Conservation (phyloP, 1,139 yeast species). For the Saccharomyces hybrid region DNA sequence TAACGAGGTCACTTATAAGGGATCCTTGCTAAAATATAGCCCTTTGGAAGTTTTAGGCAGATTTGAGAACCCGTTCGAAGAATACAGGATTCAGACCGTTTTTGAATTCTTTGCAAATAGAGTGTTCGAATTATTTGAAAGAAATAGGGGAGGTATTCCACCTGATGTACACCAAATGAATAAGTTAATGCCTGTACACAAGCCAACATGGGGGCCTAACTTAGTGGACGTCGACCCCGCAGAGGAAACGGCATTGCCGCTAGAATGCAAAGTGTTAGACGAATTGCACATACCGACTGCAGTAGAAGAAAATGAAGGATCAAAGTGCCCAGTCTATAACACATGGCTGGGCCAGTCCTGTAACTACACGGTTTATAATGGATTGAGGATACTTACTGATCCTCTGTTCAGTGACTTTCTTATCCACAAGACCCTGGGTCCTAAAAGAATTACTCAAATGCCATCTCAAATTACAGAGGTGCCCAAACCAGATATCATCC, state of each 20-base stretch:
- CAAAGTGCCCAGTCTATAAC: constrained; percentile 31
- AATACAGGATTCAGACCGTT: constrained; percentile 81
- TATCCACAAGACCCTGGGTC: constrained; percentile 60
- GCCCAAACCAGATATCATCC: constrained; percentile 59
- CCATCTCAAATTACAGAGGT: constrained; percentile 60
- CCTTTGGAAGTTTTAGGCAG: constrained; percentile 62
- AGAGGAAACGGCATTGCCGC: constrained; percentile 10
- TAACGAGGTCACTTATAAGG: constrained; percentile 22
- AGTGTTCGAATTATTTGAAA: constrained; percentile 59
- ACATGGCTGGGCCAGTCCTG: constrained; percentile 96
- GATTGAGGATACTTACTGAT: constrained; percentile 72
- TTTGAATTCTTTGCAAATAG: constrained; percentile 76
- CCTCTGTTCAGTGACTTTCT: constrained; percentile 71
- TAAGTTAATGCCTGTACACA: constrained; percentile 47
- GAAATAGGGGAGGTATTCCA: constrained; percentile 64
- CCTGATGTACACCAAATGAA: constrained; percentile 40
- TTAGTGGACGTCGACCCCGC: constrained; percentile 35
- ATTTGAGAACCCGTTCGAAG: constrained; percentile 86
- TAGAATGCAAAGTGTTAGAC: background rate
- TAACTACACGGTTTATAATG: constrained; percentile 61
- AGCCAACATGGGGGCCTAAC: constrained; percentile 37
- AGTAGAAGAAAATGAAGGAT: constrained; percentile 6
- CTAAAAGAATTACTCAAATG: constrained; percentile 65
- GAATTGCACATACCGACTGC: background rate
- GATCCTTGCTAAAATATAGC: constrained; percentile 32